phyloP scores from a whole-genome alignment of 805 yeast genomes.

The Helenozyma baotianmanensis region DNA sequence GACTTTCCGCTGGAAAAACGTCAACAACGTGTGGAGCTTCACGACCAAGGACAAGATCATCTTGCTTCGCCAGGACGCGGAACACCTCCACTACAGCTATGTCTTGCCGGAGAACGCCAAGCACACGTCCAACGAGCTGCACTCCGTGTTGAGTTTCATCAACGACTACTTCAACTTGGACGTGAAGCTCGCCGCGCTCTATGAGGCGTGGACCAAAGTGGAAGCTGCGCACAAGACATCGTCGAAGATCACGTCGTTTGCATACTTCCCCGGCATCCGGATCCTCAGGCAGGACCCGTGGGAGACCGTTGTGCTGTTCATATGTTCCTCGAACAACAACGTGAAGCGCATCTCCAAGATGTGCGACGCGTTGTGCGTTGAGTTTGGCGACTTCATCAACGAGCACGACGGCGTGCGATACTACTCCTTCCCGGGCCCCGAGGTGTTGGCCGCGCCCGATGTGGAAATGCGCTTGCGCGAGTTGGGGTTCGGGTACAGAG shows the following conservation, averaged over 20 bases:
- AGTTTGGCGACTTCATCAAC: slow-evolving; percentile 62
- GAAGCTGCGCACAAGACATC: slow-evolving; percentile 46
- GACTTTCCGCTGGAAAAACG: slow-evolving; percentile 73
- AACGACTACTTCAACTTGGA: slow-evolving; percentile 68
- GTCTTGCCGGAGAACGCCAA: slow-evolving; percentile 20
- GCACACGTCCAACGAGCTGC: slow-evolving; percentile 11
- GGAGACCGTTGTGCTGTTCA: slow-evolving; percentile 88
- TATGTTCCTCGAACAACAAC: slow-evolving; percentile 94
- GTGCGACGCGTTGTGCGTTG: slow-evolving; percentile 73
- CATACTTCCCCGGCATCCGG: slow-evolving; percentile 62
- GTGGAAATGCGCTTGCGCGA: slow-evolving; percentile 42
- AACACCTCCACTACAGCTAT: slow-evolving; percentile 49
- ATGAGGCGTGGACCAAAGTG: slow-evolving; percentile 54
- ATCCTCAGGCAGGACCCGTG: slow-evolving; percentile 93
- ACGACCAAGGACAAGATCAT: slow-evolving; percentile 57
- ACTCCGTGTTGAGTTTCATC: slow-evolving; percentile 40
- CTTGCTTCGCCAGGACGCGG: slow-evolving; percentile 57
- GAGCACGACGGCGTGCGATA: slow-evolving; percentile 51
- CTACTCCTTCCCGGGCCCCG: slow-evolving; percentile 73
- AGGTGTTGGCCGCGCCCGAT: slow-evolving; percentile 30
- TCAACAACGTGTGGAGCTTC: slow-evolving; percentile 62
- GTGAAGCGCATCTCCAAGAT: slow-evolving; percentile 88
- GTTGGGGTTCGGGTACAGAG: slow-evolving; percentile 84
- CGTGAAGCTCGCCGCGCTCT: slow-evolving; percentile 49
- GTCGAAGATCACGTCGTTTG: slow-evolving; percentile 29